Conservation (phyloP, 306 rosid species). For the Dalbergia cultrata region DNA sequence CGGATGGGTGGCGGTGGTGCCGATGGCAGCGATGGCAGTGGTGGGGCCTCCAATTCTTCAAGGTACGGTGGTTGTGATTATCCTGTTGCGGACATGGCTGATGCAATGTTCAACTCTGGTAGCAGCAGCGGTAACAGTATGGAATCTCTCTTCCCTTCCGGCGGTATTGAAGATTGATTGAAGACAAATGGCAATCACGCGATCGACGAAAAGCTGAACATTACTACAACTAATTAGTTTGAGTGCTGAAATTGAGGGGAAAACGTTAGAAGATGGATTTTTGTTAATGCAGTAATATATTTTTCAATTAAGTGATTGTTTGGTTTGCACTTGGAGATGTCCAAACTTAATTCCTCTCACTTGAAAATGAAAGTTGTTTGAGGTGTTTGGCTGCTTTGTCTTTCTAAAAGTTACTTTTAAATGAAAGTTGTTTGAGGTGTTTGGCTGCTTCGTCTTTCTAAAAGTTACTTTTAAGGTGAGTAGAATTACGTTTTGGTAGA, state of each 20-base stretch:
- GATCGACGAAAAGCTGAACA: conserved; percentile 41
- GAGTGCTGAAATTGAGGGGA: not conserved
- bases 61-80: conserved; percentile 43
- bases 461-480: too few relatives aligned
- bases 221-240: not conserved
- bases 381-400: too few relatives aligned
- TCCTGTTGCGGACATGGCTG: conserved; percentile 71
- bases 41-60: not conserved
- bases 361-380: too few relatives aligned
- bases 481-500: too few relatives aligned
- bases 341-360: too few relatives aligned
- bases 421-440: too few relatives aligned
- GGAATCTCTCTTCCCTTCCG: conserved; percentile 64
- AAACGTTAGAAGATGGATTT: not conserved
- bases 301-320: too few relatives aligned
- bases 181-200: conserved; percentile 48
- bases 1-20: not conserved
- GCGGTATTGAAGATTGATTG: not conserved
- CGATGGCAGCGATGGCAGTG: too few relatives aligned
- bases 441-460: too few relatives aligned
- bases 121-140: conserved; percentile 61
- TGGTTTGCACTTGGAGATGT: too few relatives aligned
- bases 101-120: conserved; percentile 73
- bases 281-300: too few relatives aligned
- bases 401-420: too few relatives aligned